Base-by-base conservation (phyloP, 2,329 filamentous ascomycete genomes). In the Penicillium digitatum region DNA sequence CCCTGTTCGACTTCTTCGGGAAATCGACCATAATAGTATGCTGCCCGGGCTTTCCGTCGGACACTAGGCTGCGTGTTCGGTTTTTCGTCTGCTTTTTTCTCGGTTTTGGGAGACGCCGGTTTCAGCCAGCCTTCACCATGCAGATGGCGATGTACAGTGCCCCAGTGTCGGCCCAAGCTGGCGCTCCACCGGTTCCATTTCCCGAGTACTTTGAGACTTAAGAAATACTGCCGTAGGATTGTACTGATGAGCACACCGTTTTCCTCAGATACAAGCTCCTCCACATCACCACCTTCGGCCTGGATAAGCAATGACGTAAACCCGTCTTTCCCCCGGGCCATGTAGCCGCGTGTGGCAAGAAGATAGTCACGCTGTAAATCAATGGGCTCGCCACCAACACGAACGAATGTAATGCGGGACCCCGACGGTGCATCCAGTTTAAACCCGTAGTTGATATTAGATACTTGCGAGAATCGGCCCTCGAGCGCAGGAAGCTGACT, bases 201-300 rank as follows among this genome's bases (percentile, higher is more conserved):
- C 18, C 90, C 89, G 26, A 95, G 76, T 1, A 92, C 87, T 53
- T 89, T 89, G 40, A 95, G 79, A 7, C 86, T 88, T 81, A 95
- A 87, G 73, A 96, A 96, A 73, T 95, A 96, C 69, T 96, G 91
- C 12, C 91, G 84, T 20, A 96, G 79, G 70, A 96, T 86, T 67
- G 88, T 89, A 46, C 88, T 91, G 64, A 96, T 89, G 53, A 96
- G 79, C 16, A 95, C 86, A 3, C 91, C 92, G 62, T 89, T 92
- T 69, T 96, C 91, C 66, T 95, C 90, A 29, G 85, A 86, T 5
- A 96, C 86, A 16, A 96, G 76, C 68, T 92, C 89, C 62, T 90
- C 85, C 1, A 87, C 88, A 3, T 81, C 75, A 16, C 90, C 90
- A 26, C 91, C 91, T 70, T 90, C 87, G 3, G 86, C 83, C 62